Evolutionary conservation across 2,329 filamentous ascomycete genomes (phyloP).

Genomic region (Dactylonectria estremocensis): DNA sequence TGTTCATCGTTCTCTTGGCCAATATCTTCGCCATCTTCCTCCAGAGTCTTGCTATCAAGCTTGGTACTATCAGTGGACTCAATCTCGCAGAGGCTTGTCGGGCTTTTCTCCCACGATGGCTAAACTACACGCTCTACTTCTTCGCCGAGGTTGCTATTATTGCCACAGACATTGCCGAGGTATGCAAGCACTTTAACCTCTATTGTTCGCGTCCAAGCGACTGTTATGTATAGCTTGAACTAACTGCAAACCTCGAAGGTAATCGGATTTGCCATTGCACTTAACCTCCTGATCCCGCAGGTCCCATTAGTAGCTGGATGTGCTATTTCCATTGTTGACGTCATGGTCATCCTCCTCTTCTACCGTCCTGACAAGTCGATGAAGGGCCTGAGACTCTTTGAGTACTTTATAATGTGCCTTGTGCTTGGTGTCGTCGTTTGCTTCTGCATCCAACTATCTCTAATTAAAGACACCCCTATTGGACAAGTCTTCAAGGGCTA

Average conservation of each 20-base stretch:
- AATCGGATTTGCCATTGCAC: constrained; percentile 79
- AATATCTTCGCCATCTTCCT: constrained; percentile 81
- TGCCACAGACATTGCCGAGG: constrained; percentile 79
- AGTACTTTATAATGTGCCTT: constrained; percentile 73
- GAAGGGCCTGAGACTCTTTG: constrained; percentile 73
- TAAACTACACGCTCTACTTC: constrained; percentile 73
- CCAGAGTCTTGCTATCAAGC: constrained; percentile 77
- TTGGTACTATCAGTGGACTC: constrained; percentile 78
- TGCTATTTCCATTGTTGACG: constrained; percentile 77
- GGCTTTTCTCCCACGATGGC: constrained; percentile 75
- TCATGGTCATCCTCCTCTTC: constrained; percentile 77
- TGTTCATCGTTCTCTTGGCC: constrained; percentile 78
- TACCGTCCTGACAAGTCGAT: constrained; percentile 74
- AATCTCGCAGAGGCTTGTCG: constrained; percentile 78
- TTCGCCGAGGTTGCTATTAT: constrained; percentile 79
- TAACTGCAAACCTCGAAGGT: constrained; percentile 56
- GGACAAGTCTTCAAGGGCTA: constrained; percentile 77
- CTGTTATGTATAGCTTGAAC: background rate
- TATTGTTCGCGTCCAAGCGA: background rate
- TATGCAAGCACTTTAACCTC: constrained; percentile 1
- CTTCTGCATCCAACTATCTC: constrained; percentile 78
- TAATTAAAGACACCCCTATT: constrained; percentile 69
- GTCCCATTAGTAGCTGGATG: constrained; percentile 78
- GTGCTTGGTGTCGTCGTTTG: constrained; percentile 80
- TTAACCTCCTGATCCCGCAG: constrained; percentile 75